Evolutionary conservation across 2,329 filamentous ascomycete genomes (phyloP), one percentile per base, ranked within the genome.

Genomic region (Rosellinia necatrix): DNA sequence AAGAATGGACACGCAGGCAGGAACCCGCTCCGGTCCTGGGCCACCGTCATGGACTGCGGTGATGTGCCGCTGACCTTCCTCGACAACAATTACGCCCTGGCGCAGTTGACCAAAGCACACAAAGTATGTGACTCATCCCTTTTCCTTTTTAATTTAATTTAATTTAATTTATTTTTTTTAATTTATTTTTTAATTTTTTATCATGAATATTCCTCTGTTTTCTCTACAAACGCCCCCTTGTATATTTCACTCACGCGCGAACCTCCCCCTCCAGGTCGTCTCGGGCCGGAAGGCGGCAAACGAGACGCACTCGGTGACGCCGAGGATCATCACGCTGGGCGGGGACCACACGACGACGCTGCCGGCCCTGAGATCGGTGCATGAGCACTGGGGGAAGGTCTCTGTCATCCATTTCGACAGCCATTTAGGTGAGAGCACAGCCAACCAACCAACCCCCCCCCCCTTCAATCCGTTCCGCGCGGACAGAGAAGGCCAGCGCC

Each of bases 61-160:
- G 90, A 93, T 64, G 89, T 91, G 52, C 88, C 87, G 1, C 77
- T 92, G 57, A 90, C 87, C 0, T 89, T 87, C 9, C 86, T 92
- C 61, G 89, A 93, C 72, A 93, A 92, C 69, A 83, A 78, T 0
- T 75, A 92, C 0, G 90, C 90, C 0, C 75, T 92, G 53, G 80
- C 81, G 12, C 89, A 92, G 70, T 89, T 93, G 80, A 87, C 83
- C 52, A 85, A 88, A 68, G 88, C 87, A 0, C 82, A 86, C 64
- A 74, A 73, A 70, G 78, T 78, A 53, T 59, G 25, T n/a, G n/a
- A n/a, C n/a, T n/a, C n/a, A n/a, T n/a, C n/a, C n/a, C n/a, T n/a
- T n/a, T n/a, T n/a, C n/a, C n/a, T n/a, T n/a, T n/a, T n/a, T n/a
- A n/a, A n/a, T n/a, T n/a, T n/a, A n/a, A n/a, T n/a, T n/a, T n/a